These are phyloP conservation scores for Yamadazyma atlantica DNA, from an alignment of 1,139 yeast genomes.

Conservation along the genomic window DNA sequence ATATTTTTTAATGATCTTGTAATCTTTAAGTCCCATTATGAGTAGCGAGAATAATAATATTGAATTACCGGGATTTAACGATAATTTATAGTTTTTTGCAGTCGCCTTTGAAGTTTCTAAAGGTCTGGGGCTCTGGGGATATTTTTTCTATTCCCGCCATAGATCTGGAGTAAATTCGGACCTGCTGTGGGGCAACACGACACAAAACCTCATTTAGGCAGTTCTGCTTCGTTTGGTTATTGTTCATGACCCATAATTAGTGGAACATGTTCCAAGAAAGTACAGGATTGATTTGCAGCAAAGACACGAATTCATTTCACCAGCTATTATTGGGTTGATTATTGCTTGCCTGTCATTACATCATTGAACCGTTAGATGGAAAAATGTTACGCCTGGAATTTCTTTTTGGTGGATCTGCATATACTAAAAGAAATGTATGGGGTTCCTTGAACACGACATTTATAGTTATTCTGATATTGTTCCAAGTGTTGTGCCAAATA, in stretches of 20 bases:
- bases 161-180: neutral
- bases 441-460: neutral
- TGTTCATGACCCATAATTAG: too few species aligned
- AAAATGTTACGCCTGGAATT: neutral
- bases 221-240: too few species aligned
- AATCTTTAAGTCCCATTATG: slow-evolving; percentile 42
- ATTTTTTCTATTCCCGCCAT: neutral
- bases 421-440: neutral
- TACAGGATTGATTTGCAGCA: neutral
- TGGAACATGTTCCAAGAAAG: too few species aligned
- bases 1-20: slow-evolving; percentile 27
- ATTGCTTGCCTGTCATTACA: neutral
- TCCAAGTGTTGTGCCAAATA: too few species aligned
- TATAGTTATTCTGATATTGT: too few species aligned
- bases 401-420: neutral
- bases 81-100: neutral
- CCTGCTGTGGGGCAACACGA: neutral
- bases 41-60: neutral
- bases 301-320: neutral
- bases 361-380: neutral
- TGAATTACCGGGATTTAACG: neutral
- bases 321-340: too few species aligned
- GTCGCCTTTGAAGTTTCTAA: neutral
- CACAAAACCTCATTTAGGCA: too few species aligned
- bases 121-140: neutral